These are phyloP conservation scores for Trichoderma koningii DNA, from an alignment of 2,329 filamentous ascomycete genomes.

Conservation along the genomic window DNA sequence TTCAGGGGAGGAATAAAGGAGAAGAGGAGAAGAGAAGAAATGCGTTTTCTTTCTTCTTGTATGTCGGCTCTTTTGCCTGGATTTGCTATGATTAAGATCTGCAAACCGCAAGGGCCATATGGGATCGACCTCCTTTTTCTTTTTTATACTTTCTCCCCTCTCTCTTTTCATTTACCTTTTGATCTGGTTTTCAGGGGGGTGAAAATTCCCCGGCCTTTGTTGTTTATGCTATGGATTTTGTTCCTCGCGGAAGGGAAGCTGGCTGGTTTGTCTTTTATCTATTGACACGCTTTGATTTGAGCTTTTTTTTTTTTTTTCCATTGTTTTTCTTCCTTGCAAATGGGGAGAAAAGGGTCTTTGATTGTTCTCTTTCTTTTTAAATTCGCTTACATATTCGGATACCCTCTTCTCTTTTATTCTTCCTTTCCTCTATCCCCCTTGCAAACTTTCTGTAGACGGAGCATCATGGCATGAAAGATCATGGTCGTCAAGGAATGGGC, in stretches of 20 bases:
- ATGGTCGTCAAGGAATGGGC: too few species aligned
- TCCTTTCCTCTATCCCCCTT: neutral
- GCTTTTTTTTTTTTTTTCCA: slow-evolving; percentile 3
- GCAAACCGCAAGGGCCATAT: neutral
- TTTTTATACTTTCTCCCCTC: neutral
- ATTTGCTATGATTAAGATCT: neutral
- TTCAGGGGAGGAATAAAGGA: neutral
- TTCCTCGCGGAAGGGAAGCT: neutral
- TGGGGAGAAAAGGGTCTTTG: neutral
- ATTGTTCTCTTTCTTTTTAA: neutral
- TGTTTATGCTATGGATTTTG: neutral
- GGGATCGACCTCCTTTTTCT: neutral
- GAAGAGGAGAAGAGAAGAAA: neutral
- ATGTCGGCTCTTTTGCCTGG: neutral
- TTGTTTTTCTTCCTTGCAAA: neutral
- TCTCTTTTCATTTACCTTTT: neutral
- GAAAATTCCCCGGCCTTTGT: neutral
- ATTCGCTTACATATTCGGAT: slow-evolving; percentile 16
- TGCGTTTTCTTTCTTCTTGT: neutral
- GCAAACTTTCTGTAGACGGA: neutral
- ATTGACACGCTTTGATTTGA: neutral
- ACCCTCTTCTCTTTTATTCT: neutral
- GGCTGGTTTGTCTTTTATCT: slow-evolving; percentile 6
- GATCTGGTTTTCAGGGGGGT: neutral
- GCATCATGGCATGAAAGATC: too few species aligned